These are phyloP conservation scores for Arabidopsis suecica DNA, from an alignment of 345 rosid genomes.

Conservation along the genomic window DNA sequence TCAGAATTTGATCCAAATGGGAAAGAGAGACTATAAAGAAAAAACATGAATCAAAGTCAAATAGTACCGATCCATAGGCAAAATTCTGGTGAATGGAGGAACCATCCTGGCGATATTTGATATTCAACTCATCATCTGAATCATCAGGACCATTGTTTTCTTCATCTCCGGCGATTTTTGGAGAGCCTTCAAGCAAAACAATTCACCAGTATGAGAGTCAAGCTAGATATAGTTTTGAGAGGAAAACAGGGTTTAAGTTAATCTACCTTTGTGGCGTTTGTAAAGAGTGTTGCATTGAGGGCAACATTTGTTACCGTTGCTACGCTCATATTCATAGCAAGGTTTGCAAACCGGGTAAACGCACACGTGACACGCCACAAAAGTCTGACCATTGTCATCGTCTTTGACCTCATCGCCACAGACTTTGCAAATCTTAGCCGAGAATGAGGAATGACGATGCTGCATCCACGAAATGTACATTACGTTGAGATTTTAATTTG, in stretches of 20 bases:
- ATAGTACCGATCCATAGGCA: slow-evolving; percentile 44
- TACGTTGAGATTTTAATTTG: background rate
- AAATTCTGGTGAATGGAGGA: slow-evolving; percentile 46
- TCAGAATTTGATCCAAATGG: slow-evolving; percentile 19
- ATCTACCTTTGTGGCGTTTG: slow-evolving; percentile 78
- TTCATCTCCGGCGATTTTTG: slow-evolving; percentile 72
- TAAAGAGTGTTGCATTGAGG: slow-evolving; percentile 95
- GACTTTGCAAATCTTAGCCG: slow-evolving; percentile 61
- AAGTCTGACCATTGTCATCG: slow-evolving; percentile 60
- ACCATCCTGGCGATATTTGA: slow-evolving; percentile 51
- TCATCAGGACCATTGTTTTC: slow-evolving; percentile 58
- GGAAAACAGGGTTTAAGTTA: background rate
- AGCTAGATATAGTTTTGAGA: background rate
- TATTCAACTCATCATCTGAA: slow-evolving; percentile 66
- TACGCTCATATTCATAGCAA: slow-evolving; percentile 90
- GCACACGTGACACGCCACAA: slow-evolving; percentile 82
- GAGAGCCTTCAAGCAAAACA: slow-evolving; percentile 57
- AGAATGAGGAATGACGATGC: slow-evolving; percentile 52
- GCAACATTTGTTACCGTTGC: slow-evolving; percentile 85
- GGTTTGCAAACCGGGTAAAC: slow-evolving; percentile 87
- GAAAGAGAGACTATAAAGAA: background rate
- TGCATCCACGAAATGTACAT: slow-evolving; percentile 40
- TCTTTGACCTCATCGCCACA: slow-evolving; percentile 81
- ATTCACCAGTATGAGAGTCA: background rate
- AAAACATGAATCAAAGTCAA: background rate